These are phyloP conservation scores for Lasiodiplodia gonubiensis DNA, from an alignment of 2,329 filamentous ascomycete genomes.

Conservation along the genomic window DNA sequence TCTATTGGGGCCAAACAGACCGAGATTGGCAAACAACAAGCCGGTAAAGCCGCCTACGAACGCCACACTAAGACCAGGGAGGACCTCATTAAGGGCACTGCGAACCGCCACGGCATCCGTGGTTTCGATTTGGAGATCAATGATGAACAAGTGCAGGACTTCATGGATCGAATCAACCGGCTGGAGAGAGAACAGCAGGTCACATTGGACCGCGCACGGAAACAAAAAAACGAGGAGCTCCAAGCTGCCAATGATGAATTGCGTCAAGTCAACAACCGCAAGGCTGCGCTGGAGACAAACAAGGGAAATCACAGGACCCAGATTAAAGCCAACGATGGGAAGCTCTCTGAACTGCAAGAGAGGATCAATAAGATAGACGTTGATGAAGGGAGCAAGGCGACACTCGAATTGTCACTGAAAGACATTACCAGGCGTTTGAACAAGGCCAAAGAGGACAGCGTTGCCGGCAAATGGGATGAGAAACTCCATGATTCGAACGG, in stretches of 20 bases:
- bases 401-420: conserved; percentile 74
- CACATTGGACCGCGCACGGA: conserved; percentile 74
- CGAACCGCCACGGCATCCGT: conserved; percentile 76
- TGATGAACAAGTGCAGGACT: conserved; percentile 74
- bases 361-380: conserved; percentile 75
- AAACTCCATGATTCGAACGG: conserved; percentile 71
- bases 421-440: conserved; percentile 70
- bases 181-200: conserved; percentile 78
- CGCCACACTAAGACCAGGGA: conserved; percentile 75
- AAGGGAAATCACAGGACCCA: conserved; percentile 76
- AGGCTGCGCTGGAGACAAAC: conserved; percentile 73
- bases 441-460: conserved; percentile 67
- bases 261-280: conserved; percentile 74
- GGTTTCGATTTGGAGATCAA: conserved; percentile 78
- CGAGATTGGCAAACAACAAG: conserved; percentile 79
- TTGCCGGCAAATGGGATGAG: conserved; percentile 70
- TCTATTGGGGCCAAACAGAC: conserved; percentile 54
- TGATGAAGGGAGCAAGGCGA: conserved; percentile 83
- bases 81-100: conserved; percentile 77
- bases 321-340: conserved; percentile 75
- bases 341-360: conserved; percentile 68
- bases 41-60: conserved; percentile 86
- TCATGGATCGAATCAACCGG: conserved; percentile 78
- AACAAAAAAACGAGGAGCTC: conserved; percentile 75
- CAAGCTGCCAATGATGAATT: conserved; percentile 74